phyloP scores from a whole-genome alignment of 2,329 filamentous ascomycete genomes.

The Verticillium tricorpus region DNA sequence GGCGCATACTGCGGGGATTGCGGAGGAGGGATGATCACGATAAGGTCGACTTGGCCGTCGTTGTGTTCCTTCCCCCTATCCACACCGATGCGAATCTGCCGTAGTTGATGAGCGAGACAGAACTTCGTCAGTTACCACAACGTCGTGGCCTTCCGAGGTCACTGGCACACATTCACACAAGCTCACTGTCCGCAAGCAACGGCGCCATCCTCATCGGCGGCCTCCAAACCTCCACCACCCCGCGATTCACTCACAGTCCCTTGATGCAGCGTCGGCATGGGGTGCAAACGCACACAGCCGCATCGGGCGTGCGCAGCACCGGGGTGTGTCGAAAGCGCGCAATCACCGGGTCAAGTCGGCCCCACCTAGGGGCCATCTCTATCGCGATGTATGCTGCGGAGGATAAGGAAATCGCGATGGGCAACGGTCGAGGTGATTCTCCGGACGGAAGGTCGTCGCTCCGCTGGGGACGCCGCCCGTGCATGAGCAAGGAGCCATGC shows the following conservation, averaged over 20 bases:
- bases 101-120: not conserved
- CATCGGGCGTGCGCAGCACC: not conserved
- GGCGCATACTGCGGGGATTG: not conserved
- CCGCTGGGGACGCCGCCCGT: not conserved
- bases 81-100: not conserved
- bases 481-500: not conserved
- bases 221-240: not conserved
- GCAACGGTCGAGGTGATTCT: not conserved
- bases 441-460: not conserved
- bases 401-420: not conserved
- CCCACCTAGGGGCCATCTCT: not conserved
- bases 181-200: not conserved
- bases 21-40: not conserved
- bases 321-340: not conserved
- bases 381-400: not conserved
- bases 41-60: not conserved
- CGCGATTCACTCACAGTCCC: not conserved
- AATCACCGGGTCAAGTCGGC: conserved; percentile 1
- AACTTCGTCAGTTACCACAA: not conserved
- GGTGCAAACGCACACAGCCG: not conserved
- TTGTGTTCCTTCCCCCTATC: not conserved
- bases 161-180: not conserved
- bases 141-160: too few species aligned
- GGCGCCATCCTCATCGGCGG: not conserved
- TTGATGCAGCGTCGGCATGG: not conserved